Percentiles rank a stretch among this genome's conserved stretches.
Conservation (phyloP, 2,329 filamentous ascomycete genomes). For the Trichoderma sp. region DNA sequence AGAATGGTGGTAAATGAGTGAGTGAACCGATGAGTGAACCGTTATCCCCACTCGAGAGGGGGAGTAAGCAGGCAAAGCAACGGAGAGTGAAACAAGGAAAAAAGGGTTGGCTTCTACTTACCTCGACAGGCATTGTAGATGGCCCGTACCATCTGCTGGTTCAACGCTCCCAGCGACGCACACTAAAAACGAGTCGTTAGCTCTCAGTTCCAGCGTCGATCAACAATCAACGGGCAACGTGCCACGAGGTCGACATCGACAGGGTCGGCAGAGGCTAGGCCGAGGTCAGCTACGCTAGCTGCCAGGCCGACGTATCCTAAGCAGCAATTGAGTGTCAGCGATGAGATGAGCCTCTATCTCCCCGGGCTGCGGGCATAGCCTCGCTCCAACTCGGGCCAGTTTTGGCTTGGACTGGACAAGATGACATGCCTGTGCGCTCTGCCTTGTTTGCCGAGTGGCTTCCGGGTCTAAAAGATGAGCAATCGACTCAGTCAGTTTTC, state of each 20-base stretch:
- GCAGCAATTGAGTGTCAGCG: conserved; percentile 29
- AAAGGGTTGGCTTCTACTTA: conserved; percentile 31
- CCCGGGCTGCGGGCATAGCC: conserved; percentile 4
- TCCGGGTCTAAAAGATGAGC: conserved; percentile 38
- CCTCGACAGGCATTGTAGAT: conserved; percentile 59
- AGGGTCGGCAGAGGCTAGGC: conserved; percentile 55
- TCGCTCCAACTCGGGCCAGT: conserved; percentile 20
- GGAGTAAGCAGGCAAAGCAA: neutral
- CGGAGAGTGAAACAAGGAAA: neutral
- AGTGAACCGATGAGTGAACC: neutral
- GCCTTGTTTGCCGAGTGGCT: conserved; percentile 36
- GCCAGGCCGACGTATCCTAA: conserved; percentile 75
- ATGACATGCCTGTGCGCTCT: conserved; percentile 37
- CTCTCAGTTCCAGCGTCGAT: neutral
- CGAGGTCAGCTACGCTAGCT: conserved; percentile 63
- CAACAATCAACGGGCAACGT: conserved; percentile 26
- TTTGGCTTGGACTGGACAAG: conserved; percentile 5
- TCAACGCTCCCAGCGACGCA: conserved; percentile 80
- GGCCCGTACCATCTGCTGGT: conserved; percentile 62
- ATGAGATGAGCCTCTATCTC: conserved; percentile 19
- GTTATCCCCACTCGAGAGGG: neutral
- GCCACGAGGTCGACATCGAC: conserved; percentile 75
- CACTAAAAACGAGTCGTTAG: conserved; percentile 49
- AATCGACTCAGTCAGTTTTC: neutral
- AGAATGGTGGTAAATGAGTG: neutral